These are phyloP conservation scores for Candida andamanensis DNA, from an alignment of 805 yeast species.

Conservation along the genomic window DNA sequence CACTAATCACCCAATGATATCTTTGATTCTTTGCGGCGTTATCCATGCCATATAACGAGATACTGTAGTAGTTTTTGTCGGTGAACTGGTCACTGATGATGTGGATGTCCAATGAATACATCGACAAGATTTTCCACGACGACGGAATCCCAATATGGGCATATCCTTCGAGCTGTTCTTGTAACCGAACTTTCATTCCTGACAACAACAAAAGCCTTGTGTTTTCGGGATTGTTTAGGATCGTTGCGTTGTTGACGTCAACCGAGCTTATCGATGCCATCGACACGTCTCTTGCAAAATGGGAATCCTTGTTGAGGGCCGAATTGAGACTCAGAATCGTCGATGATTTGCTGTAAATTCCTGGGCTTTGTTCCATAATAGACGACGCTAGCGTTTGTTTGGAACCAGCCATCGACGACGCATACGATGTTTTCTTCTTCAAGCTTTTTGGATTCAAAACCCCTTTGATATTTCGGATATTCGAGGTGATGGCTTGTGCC, in stretches of 20 bases:
- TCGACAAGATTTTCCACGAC: conserved; percentile 39
- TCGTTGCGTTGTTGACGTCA: conserved; percentile 15
- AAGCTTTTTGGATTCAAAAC: conserved; percentile 14
- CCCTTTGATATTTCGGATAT: conserved; percentile 25
- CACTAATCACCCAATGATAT: conserved; percentile 29
- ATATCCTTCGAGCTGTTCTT: conserved; percentile 27
- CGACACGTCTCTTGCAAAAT: conserved; percentile 14
- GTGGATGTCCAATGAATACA: conserved; percentile 29
- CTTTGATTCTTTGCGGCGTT: conserved; percentile 9
- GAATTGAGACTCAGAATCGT: conserved; percentile 19
- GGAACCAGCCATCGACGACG: conserved; percentile 10
- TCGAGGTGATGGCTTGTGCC: conserved; percentile 19
- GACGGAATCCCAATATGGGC: conserved; percentile 29
- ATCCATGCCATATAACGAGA: conserved; percentile 19
- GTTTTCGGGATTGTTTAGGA: conserved; percentile 22
- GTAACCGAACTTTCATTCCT: conserved; percentile 33
- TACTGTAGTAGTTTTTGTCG: conserved; percentile 22
- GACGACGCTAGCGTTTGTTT: conserved; percentile 32
- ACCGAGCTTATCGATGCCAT: conserved; percentile 16
- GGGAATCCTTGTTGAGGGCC: conserved; percentile 5
- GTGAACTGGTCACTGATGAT: conserved; percentile 24
- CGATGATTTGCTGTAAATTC: conserved; percentile 19
- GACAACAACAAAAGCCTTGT: conserved; percentile 19
- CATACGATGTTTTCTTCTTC: conserved; percentile 9
- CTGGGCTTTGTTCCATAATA: conserved; percentile 24